A percentile compares a stretch with the other conserved stretches of the same genome.
phyloP scores from a whole-genome alignment of 371 early-diverging fungal species.

The Zychaea mexicana region DNA sequence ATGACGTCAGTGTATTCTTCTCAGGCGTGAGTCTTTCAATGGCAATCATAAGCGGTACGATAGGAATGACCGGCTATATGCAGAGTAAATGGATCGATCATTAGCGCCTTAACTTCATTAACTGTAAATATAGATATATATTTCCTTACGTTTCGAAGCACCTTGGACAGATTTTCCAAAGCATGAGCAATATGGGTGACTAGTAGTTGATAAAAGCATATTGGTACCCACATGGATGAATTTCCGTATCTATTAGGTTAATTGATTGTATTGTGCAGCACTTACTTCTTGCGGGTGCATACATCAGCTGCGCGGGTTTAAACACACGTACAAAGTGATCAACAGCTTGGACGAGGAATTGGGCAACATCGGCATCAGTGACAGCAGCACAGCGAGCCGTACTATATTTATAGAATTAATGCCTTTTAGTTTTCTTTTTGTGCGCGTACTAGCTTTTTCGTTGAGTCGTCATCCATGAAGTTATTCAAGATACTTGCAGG shows the following conservation, averaged over 20 bases:
- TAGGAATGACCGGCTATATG: neutral
- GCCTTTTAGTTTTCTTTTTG: too few relatives aligned
- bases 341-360: slow-evolving; percentile 33
- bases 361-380: slow-evolving; percentile 15
- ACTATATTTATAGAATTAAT: slow-evolving; percentile 19
- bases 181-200: slow-evolving; percentile 51
- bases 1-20: slow-evolving; percentile 50
- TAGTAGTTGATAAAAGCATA: slow-evolving; percentile 6
- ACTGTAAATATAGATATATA: too few relatives aligned
- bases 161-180: slow-evolving; percentile 40
- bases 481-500: slow-evolving; percentile 48
- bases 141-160: slow-evolving; percentile 27
- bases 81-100: neutral
- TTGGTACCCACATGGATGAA: neutral
- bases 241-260: too few relatives aligned
- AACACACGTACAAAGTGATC: slow-evolving; percentile 49
- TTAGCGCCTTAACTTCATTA: too few relatives aligned
- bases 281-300: slow-evolving; percentile 50
- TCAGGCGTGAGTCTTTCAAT: slow-evolving; percentile 36
- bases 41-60: slow-evolving; percentile 44
- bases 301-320: slow-evolving; percentile 44
- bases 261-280: too few relatives aligned
- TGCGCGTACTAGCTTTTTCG: neutral
- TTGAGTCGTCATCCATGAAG: neutral
- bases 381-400: slow-evolving; percentile 43